Evolutionary conservation across 1,284 basidiomycete genomes (phyloP).

Genomic region (Hymenochaete sp.): DNA sequence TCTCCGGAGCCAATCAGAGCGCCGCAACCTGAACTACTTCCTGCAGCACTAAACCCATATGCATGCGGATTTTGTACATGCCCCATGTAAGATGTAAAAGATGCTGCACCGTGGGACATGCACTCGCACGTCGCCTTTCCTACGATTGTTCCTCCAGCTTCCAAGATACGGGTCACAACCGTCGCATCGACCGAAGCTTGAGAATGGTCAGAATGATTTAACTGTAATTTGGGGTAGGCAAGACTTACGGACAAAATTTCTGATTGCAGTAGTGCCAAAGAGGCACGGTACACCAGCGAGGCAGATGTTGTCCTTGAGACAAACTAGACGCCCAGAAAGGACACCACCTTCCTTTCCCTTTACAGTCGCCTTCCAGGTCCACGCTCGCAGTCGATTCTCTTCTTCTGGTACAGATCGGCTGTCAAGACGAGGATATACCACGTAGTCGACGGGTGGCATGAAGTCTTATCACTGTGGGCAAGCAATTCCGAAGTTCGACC

Average conservation of each 20-base stretch:
- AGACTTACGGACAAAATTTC: conserved; percentile 28
- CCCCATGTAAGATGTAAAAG: conserved; percentile 32
- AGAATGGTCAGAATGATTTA: neutral
- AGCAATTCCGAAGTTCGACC: neutral
- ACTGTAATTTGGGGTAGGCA: conserved; percentile 32
- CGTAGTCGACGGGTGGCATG: neutral
- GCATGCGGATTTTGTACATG: conserved; percentile 39
- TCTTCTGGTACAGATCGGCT: conserved; percentile 8
- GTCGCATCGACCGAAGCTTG: conserved; percentile 3
- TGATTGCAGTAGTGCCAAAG: conserved; percentile 31
- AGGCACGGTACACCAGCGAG: conserved; percentile 31
- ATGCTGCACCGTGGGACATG: conserved; percentile 32
- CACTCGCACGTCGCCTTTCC: conserved; percentile 38
- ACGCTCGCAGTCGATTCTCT: conserved; percentile 24
- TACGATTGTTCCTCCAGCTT: conserved; percentile 33
- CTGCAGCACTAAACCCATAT: conserved; percentile 36
- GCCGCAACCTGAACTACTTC: conserved; percentile 38
- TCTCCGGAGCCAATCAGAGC: conserved; percentile 34
- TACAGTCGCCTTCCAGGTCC: conserved; percentile 28
- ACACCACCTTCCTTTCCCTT: conserved; percentile 22
- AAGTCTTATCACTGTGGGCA: neutral
- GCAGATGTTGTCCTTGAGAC: conserved; percentile 32
- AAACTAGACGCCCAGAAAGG: conserved; percentile 25
- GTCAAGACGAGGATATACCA: neutral
- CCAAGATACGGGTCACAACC: conserved; percentile 35